Evolutionary conservation across 2,329 filamentous ascomycete genomes (phyloP).

Genomic region (Daldinia sp.): DNA sequence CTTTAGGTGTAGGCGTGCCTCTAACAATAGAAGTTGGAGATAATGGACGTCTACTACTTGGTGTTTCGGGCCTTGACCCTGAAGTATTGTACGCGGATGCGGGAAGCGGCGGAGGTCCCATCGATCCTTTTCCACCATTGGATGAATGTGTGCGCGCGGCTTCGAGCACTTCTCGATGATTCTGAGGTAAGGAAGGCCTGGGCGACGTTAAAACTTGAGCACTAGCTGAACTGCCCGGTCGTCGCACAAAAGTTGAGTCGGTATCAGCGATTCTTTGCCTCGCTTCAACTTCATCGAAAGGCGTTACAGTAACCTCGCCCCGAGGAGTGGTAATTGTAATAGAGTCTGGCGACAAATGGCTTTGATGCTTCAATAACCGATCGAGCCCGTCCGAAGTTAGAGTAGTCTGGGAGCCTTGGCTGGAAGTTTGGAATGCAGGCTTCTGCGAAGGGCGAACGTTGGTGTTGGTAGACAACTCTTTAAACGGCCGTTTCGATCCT

Average conservation of each 20-base stretch:
- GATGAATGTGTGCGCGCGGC: constrained; percentile 72
- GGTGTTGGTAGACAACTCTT: constrained; percentile 69
- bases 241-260: constrained; percentile 51
- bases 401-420: constrained; percentile 82
- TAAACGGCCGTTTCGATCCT: constrained; percentile 66
- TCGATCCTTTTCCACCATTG: constrained; percentile 58
- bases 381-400: constrained; percentile 86
- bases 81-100: constrained; percentile 71
- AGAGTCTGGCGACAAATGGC: constrained; percentile 41
- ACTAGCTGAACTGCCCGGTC: constrained; percentile 80
- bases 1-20: constrained; percentile 67
- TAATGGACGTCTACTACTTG: constrained; percentile 57
- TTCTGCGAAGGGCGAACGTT: constrained; percentile 53
- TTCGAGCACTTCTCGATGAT: constrained; percentile 86
- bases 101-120: constrained; percentile 87
- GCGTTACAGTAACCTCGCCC: constrained; percentile 36
- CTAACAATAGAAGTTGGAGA: constrained; percentile 57
- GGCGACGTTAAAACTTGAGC: constrained; percentile 55
- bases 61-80: constrained; percentile 66
- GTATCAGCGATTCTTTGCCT: constrained; percentile 52
- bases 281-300: constrained; percentile 45
- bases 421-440: constrained; percentile 58
- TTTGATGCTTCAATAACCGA: constrained; percentile 69
- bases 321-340: constrained; percentile 30
- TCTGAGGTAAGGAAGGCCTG: constrained; percentile 77